Conservation (phyloP, 1,139 yeast species). For the Trichomonascaceae sp. region DNA sequence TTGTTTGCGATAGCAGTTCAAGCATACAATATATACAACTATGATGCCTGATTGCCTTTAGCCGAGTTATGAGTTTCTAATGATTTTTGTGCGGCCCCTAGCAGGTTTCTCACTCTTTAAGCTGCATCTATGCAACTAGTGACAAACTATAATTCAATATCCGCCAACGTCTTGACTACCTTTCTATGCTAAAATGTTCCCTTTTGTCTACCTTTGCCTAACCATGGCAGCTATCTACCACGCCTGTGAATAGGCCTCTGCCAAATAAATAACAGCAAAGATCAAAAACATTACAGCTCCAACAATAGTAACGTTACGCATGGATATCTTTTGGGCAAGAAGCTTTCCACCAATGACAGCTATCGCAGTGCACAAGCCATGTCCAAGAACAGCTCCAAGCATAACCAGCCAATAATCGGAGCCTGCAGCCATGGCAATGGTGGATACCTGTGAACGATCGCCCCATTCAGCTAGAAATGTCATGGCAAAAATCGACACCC, state of each 20-base stretch:
- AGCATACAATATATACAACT: background rate
- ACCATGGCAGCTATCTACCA: conserved; percentile 7
- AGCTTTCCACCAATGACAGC: conserved; percentile 95
- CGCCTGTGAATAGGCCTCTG: conserved; percentile 17
- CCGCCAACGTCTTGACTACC: background rate
- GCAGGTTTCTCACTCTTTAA: background rate
- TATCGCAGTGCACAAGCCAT: conserved; percentile 78
- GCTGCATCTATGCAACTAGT: background rate
- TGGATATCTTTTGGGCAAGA: conserved; percentile 79
- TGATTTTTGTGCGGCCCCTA: background rate
- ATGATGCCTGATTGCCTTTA: background rate
- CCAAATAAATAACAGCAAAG: conserved; percentile 72
- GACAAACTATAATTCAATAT: background rate
- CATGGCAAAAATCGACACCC: conserved; percentile 95
- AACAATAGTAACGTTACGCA: conserved; percentile 87
- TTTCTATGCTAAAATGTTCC: background rate
- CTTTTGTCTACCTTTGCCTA: background rate
- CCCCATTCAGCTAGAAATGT: conserved; percentile 99
- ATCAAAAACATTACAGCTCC: conserved; percentile 83
- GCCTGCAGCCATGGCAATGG: conserved; percentile 98
- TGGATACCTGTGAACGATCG: conserved; percentile 95
- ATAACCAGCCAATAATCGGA: conserved; percentile 87
- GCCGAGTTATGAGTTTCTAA: background rate
- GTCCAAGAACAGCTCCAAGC: conserved; percentile 86
- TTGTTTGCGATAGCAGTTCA: background rate